These are phyloP conservation scores for Solidago caesia DNA, from an alignment of 129 eudicot genomes.

Conservation along the genomic window DNA sequence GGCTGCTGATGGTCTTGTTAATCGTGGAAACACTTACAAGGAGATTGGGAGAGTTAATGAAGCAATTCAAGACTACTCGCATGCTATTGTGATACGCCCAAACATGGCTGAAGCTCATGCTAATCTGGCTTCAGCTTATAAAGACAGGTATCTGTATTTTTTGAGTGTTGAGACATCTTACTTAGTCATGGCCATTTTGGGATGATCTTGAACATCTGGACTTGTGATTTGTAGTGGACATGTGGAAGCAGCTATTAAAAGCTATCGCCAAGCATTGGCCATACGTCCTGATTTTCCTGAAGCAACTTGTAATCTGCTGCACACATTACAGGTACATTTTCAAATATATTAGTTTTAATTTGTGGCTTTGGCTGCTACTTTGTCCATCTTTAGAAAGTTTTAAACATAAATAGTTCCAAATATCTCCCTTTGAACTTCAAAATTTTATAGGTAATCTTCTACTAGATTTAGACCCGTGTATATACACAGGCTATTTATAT, in stretches of 20 bases:
- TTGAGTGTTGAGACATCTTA: neutral
- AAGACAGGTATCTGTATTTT: conserved; percentile 64
- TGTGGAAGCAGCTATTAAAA: conserved; percentile 88
- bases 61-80: conserved; percentile 89
- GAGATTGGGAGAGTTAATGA: conserved; percentile 93
- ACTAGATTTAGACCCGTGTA: too few species aligned
- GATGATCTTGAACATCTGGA: neutral
- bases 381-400: neutral
- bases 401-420: neutral
- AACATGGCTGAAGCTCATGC: conserved; percentile 99
- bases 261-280: conserved; percentile 80
- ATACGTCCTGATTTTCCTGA: conserved; percentile 90
- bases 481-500: too few species aligned
- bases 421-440: too few species aligned
- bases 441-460: too few species aligned
- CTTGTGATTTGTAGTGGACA: conserved; percentile 53
- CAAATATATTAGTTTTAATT: neutral
- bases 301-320: conserved; percentile 94
- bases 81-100: conserved; percentile 79
- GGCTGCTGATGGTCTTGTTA: conserved; percentile 94
- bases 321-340: conserved; percentile 77
- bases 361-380: neutral
- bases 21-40: conserved; percentile 87
- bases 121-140: conserved; percentile 91
- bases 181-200: neutral